Evolutionary conservation across 208 protist species (phyloP).

Genomic region (Acanthamoeba royreba): DNA sequence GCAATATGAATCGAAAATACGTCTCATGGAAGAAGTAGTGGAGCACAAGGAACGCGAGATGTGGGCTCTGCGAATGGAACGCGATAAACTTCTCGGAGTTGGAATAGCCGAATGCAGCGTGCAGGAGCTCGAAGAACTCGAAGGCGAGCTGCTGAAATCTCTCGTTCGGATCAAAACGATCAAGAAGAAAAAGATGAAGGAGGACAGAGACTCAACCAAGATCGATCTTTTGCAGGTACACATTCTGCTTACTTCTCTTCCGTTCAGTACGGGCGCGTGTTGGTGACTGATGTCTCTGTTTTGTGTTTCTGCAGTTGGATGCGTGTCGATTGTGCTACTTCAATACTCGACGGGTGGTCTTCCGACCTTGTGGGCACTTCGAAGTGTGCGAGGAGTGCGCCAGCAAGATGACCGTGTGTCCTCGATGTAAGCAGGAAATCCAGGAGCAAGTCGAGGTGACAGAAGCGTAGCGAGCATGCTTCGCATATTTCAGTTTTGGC

Average conservation of each 20-base stretch:
- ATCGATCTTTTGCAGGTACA: background rate
- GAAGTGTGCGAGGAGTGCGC: background rate
- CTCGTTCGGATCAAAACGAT: background rate
- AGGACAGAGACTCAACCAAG: background rate
- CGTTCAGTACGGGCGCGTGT: background rate
- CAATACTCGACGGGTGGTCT: background rate
- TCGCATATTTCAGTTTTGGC: background rate
- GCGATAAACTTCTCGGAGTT: background rate
- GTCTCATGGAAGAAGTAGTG: background rate
- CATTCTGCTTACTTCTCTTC: background rate
- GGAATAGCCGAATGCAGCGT: background rate
- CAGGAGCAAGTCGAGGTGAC: background rate
- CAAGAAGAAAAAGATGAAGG: background rate
- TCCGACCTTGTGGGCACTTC: background rate
- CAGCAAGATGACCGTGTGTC: background rate
- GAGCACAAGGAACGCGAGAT: constrained; percentile 3
- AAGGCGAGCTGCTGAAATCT: background rate
- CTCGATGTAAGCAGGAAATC: background rate
- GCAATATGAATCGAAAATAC: too few species aligned
- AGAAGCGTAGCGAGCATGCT: background rate
- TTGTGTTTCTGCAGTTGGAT: background rate
- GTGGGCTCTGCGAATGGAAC: background rate
- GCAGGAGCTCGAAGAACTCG: background rate
- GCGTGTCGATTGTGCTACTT: background rate
- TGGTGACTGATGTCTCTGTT: too few species aligned